A percentile compares a stretch with the other conserved stretches of the same genome.
These are phyloP conservation scores for apple (Malus domestica) DNA, from an alignment of 306 rosid genomes.

Conservation along the genomic window ASM211411v1 NC_041798.1:3263001-3263500, in stretches of 20 bases:
- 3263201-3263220: constrained; percentile 21
- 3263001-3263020: not conserved
- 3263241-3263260: constrained; percentile 41
- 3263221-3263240: constrained; percentile 12
- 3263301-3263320: constrained; percentile 33
- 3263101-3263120: no score
- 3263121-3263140: no score
- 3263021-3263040: not conserved
- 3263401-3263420: constrained; percentile 31
- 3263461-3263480: constrained; percentile 44
- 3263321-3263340: constrained; percentile 25
- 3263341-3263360: not conserved
- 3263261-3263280: constrained; percentile 44
- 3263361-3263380: constrained; percentile 16
- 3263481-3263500: constrained; percentile 52
- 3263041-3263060: not conserved
- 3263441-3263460: constrained; percentile 33
- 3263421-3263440: constrained; percentile 26
- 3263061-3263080: no score
- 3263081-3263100: no score
- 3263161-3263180: no score
- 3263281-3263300: constrained; percentile 43
- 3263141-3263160: no score
- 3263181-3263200: not conserved
- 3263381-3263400: constrained; percentile 53